Evolutionary conservation across 768 basidiomycete genomes (phyloP).

Genomic region (Leccinum ochraceum): DNA sequence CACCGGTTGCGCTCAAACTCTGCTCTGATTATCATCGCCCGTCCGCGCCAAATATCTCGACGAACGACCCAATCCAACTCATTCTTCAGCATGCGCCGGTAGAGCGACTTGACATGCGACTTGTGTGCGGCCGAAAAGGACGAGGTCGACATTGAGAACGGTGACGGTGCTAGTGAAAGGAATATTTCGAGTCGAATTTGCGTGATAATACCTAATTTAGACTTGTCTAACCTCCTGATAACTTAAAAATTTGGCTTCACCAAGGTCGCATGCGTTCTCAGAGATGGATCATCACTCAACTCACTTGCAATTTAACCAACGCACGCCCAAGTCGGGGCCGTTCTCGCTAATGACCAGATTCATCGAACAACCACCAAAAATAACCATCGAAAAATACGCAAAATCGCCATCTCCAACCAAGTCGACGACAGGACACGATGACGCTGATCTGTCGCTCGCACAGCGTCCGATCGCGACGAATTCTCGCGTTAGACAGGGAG

Average conservation of each 20-base stretch:
- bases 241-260: slow-evolving; percentile 1
- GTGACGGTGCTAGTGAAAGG: slow-evolving; percentile 4
- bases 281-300: slow-evolving; percentile 79
- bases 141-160: slow-evolving; percentile 48
- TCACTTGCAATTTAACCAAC: slow-evolving; percentile 72
- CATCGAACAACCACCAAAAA: slow-evolving; percentile 44
- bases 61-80: slow-evolving; percentile 88
- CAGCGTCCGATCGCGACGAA: slow-evolving; percentile 75
- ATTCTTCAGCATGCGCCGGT: slow-evolving; percentile 84
- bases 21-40: slow-evolving; percentile 85
- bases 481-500: slow-evolving; percentile 74
- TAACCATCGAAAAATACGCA: slow-evolving; percentile 45
- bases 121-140: slow-evolving; percentile 76
- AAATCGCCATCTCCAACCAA: slow-evolving; percentile 38
- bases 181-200: slow-evolving; percentile 11
- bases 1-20: slow-evolving; percentile 93
- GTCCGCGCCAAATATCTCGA: slow-evolving; percentile 81
- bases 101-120: slow-evolving; percentile 88
- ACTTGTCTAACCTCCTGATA: background rate
- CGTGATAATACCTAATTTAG: slow-evolving; percentile 18
- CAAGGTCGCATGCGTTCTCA: slow-evolving; percentile 4
- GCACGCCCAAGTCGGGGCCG: slow-evolving; percentile 69
- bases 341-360: slow-evolving; percentile 45
- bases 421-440: slow-evolving; percentile 17
- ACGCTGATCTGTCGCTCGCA: slow-evolving; percentile 20